Percentiles rank a stretch among this genome's conserved stretches.
These are phyloP conservation scores for Xylaria venustula DNA, from an alignment of 495 filamentous ascomycete species.

Conservation along the genomic window DNA sequence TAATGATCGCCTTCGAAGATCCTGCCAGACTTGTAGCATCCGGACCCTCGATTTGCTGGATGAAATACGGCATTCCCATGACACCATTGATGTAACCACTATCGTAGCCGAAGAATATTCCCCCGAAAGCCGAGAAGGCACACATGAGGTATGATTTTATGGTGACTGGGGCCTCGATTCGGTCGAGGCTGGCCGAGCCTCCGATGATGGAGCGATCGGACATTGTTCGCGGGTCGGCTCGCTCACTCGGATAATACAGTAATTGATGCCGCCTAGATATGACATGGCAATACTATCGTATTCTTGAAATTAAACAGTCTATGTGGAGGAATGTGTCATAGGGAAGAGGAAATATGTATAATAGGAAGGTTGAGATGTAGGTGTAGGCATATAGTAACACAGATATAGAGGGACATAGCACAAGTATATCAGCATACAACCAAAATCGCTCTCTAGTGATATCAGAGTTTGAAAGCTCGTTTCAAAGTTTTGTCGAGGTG, in stretches of 20 bases:
- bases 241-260: background rate
- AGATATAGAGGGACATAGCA: background rate
- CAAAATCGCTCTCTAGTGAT: background rate
- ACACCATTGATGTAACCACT: slow-evolving; percentile 65
- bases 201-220: slow-evolving; percentile 21
- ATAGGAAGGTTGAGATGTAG: background rate
- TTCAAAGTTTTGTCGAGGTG: background rate
- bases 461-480: background rate
- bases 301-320: background rate
- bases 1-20: slow-evolving; percentile 59
- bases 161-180: slow-evolving; percentile 65
- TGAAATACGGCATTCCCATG: slow-evolving; percentile 52
- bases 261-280: background rate
- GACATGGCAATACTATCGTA: background rate
- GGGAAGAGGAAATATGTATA: background rate
- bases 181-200: slow-evolving; percentile 43
- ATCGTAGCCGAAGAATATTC: slow-evolving; percentile 68
- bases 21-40: slow-evolving; percentile 25
- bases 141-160: slow-evolving; percentile 67
- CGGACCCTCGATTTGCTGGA: slow-evolving; percentile 41
- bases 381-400: background rate
- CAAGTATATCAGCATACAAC: no score
- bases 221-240: slow-evolving; percentile 11
- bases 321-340: background rate
- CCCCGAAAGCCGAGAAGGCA: slow-evolving; percentile 67